Evolutionary conservation across 345 rosid genomes (phyloP), one percentile per base, ranked within the genome.

Genomic region (Populus nigra): DNA sequence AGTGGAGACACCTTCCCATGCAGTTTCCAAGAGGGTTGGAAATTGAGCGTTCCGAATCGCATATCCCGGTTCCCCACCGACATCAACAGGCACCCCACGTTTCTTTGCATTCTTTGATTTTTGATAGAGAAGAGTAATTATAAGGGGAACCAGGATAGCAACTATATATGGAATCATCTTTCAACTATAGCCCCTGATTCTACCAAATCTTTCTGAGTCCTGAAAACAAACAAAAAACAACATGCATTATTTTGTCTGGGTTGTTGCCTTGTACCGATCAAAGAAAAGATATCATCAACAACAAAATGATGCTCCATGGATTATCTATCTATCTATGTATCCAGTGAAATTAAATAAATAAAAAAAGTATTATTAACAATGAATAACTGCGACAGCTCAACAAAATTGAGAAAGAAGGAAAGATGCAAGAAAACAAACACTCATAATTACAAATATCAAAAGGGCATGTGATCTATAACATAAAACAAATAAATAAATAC

Each of bases 11-110:
- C 93, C 92, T 33, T 89, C 90, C 99, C 98, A 94, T 2, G 89
- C 87, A 1, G 97, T 82, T 61, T 78, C 86, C 66, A 94, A 85
- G 0, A 88, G 97, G 22, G 85, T 83, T 3, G 80, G 15, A 73
- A 90, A 94, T 72, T 80, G 76, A 23, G 85, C 65, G 80, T 94
- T 96, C 76, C 97, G 77, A 18, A 94, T 83, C 5, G 94, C 87
- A 73, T 88, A 89, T 41, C 97, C 98, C 8, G 89, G 86, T 73
- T 96, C 97, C 18, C 99, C 97, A 69, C 93, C 97, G 79, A 85
- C 92, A 77, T 92, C 96, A 74, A 85, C 89, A 7, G 88, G 86
- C 36, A 92, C 87, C 63, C 99, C 99, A 79, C 99, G 84, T 76
- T 88, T 88, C 87, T 88, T 94, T 2, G 69, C 80, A 18, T 85